Evolutionary conservation across 2,329 filamentous ascomycete species (phyloP).

Genomic region (Didymella sp.): DNA sequence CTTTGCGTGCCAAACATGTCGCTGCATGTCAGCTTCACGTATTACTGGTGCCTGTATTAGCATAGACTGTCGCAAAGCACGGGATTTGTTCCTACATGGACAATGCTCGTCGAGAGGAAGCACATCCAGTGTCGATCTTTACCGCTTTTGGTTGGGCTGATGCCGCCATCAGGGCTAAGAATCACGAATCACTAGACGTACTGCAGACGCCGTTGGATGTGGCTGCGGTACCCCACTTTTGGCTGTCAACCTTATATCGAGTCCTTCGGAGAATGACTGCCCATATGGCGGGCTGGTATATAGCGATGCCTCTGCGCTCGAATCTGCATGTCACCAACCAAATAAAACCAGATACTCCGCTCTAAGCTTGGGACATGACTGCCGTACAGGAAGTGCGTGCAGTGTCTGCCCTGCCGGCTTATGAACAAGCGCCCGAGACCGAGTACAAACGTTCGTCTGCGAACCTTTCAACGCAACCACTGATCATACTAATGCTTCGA

Average conservation of each 20-base stretch:
- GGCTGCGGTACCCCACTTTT: constrained; percentile 1
- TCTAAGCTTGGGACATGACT: background rate
- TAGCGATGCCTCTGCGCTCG: background rate
- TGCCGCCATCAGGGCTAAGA: constrained; percentile 25
- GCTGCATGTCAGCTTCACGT: background rate
- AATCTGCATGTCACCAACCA: too few relatives aligned
- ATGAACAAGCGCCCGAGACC: constrained; percentile 7
- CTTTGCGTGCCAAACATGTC: constrained; percentile 1
- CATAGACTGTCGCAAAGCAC: constrained; percentile 14
- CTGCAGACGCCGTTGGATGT: background rate
- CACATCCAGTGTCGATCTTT: constrained; percentile 8
- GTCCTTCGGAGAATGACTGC: background rate
- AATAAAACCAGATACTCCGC: background rate
- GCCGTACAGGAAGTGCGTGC: background rate
- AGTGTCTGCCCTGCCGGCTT: background rate
- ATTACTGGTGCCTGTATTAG: background rate
- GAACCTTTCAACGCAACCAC: background rate
- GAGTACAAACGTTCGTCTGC: constrained; percentile 2
- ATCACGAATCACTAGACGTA: constrained; percentile 18
- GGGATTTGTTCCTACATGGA: constrained; percentile 23
- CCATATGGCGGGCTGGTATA: background rate
- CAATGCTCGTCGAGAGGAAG: constrained; percentile 2
- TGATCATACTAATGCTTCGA: background rate
- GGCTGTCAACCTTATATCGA: constrained; percentile 1
- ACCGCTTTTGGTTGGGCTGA: constrained; percentile 7